Percentiles rank a stretch among this genome's conserved stretches.
phyloP scores from a whole-genome alignment of 257 asterid species.

The Nicotiana knightiana region DNA sequence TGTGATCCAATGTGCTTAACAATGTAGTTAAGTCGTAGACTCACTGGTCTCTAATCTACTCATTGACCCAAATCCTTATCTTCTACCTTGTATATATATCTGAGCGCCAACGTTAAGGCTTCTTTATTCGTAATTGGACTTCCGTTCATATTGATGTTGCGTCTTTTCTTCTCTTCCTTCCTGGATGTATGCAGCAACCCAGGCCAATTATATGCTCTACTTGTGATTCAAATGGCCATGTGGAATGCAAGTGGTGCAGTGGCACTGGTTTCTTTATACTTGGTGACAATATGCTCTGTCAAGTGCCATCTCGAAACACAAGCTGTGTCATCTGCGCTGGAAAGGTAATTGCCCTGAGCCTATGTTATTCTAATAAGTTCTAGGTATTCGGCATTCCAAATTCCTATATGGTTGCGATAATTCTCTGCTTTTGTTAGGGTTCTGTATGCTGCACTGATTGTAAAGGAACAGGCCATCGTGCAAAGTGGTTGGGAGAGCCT shows the following conservation, averaged over 20 bases:
- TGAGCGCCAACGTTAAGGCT: background rate
- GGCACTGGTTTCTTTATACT: constrained; percentile 95
- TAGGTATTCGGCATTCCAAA: background rate
- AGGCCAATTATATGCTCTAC: constrained; percentile 72
- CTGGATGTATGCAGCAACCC: constrained; percentile 61
- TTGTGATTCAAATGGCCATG: constrained; percentile 67
- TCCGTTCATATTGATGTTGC: constrained; percentile 10
- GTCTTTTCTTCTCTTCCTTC: background rate
- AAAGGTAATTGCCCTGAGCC: constrained; percentile 40
- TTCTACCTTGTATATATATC: background rate
- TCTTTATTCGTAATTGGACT: background rate
- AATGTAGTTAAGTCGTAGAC: background rate
- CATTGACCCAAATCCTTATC: background rate
- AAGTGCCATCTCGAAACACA: constrained; percentile 85
- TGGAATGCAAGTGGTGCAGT: constrained; percentile 89
- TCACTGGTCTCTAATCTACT: background rate
- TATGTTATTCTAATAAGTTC: background rate
- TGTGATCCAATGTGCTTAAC: background rate
- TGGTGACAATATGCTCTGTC: constrained; percentile 92
- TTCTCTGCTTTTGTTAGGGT: constrained; percentile 39
- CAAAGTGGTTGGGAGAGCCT: constrained; percentile 84
- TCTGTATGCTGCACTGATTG: constrained; percentile 67
- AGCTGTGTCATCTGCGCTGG: constrained; percentile 77
- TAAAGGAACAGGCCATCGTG: constrained; percentile 92
- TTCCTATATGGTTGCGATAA: background rate